Evolutionary conservation across 2,329 filamentous ascomycete genomes (phyloP).

Genomic region (Gliomastix tumulicola): DNA sequence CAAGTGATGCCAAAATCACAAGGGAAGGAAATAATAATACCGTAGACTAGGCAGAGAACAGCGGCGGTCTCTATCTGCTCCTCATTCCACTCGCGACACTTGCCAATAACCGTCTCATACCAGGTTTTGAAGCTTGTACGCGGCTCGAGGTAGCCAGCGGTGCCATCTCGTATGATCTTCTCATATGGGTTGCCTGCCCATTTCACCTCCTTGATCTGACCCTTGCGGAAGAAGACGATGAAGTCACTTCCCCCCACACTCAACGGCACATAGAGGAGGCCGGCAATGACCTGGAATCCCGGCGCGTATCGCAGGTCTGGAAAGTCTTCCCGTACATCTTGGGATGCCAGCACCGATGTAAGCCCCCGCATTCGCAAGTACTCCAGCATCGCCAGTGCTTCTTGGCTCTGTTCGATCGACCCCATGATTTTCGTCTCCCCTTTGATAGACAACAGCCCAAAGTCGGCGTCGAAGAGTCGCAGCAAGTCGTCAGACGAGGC

Average conservation of each 20-base stretch:
- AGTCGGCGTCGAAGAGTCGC: constrained; percentile 80
- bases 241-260: constrained; percentile 73
- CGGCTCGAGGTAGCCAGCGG: constrained; percentile 68
- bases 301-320: constrained; percentile 74
- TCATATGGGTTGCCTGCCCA: constrained; percentile 87
- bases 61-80: constrained; percentile 86
- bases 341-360: constrained; percentile 69
- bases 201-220: constrained; percentile 68
- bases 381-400: constrained; percentile 76
- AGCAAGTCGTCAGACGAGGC: constrained; percentile 82
- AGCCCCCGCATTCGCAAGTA: constrained; percentile 73
- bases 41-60: constrained; percentile 81
- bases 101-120: constrained; percentile 75
- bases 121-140: constrained; percentile 73
- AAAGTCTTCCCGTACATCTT: constrained; percentile 70
- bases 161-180: constrained; percentile 66
- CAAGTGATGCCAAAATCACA: no score
- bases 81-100: constrained; percentile 81
- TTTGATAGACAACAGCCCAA: constrained; percentile 74
- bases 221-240: constrained; percentile 83
- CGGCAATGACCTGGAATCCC: constrained; percentile 72
- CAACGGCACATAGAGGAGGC: constrained; percentile 74
- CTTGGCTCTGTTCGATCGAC: constrained; percentile 66
- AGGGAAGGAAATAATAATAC: constrained; percentile 46
- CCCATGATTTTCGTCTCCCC: constrained; percentile 88